Evolutionary conservation across 768 basidiomycete species (phyloP), one percentile per base, ranked within the genome.

Genomic region (Boletus fagicola): DNA sequence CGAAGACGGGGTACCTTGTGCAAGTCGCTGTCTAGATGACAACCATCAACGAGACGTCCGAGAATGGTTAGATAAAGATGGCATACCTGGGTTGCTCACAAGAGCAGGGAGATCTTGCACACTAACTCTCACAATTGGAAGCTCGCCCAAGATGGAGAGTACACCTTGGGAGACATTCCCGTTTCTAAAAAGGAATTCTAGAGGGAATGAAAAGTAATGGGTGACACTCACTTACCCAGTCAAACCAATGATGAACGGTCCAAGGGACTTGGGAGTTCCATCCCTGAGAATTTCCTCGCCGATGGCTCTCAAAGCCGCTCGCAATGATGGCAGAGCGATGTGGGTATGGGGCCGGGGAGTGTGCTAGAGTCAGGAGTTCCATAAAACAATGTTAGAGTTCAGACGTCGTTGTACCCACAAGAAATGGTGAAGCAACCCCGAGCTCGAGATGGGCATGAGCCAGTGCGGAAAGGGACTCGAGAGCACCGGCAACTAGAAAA

Each of bases 121-220:
- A 4, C 64, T 61, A 0, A 94, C 79, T 43, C 76, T 78, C 57
- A 79, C 73, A 18, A 88, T 80, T 0, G 90, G 91, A 4, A 96
- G 77, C 57, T 92, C 87, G 0, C 76, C 61, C 5, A 96, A 73
- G 58, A 92, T 87, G 11, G 84, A 85, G 12, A 90, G 75, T 28
- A 84, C 85, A 9, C 94, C 94, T 60, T 85, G 76, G 0, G 92
- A 80, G 0, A 97, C 94, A 52, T 93, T 90, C 13, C 94, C 94
- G 3, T 77, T 82, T 12, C 92, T 93, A 52, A 15, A 26, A 51
- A 31, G 46, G 30, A 53, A 40, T 31, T 49, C 11, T 53, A 35
- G 35, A 33, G 48, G 1, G 50, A 40, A 10, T 11, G n/a, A 52
- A 56, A 24, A 40, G 38, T 22, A 20, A 18, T 5, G 6, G 6